These are phyloP conservation scores for Starmerella sirachaensis DNA, from an alignment of 805 yeast species.

Conservation along the genomic window DNA sequence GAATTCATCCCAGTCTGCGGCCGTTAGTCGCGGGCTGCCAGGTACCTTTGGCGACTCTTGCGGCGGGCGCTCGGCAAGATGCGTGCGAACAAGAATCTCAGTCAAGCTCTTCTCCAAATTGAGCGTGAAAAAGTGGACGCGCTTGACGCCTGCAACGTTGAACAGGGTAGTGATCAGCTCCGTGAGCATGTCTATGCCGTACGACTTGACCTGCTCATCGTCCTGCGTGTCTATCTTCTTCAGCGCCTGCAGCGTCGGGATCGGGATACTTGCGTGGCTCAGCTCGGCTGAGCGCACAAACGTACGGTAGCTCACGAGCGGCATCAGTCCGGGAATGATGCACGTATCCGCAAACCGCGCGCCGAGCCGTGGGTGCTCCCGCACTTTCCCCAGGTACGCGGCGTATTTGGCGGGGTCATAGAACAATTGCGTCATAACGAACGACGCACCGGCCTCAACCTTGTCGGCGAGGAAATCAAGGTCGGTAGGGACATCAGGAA, in stretches of 20 bases:
- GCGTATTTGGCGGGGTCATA: slow-evolving; percentile 74
- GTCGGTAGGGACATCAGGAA: slow-evolving; percentile 58
- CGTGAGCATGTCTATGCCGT: slow-evolving; percentile 68
- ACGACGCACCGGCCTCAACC: slow-evolving; percentile 89
- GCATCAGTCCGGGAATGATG: slow-evolving; percentile 96
- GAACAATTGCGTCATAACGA: slow-evolving; percentile 80
- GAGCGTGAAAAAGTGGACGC: slow-evolving; percentile 85
- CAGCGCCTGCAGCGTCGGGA: slow-evolving; percentile 51
- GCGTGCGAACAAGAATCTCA: slow-evolving; percentile 56
- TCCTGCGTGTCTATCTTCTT: slow-evolving; percentile 65
- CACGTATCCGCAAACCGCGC: slow-evolving; percentile 67
- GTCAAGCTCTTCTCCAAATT: slow-evolving; percentile 90
- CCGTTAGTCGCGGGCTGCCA: slow-evolving; percentile 17
- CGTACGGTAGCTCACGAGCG: slow-evolving; percentile 83
- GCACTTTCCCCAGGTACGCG: slow-evolving; percentile 60
- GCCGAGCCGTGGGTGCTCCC: slow-evolving; percentile 34
- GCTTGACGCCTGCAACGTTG: slow-evolving; percentile 50
- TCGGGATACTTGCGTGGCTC: slow-evolving; percentile 77
- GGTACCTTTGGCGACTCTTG: slow-evolving; percentile 7
- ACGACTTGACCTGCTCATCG: slow-evolving; percentile 77
- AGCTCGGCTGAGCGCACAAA: slow-evolving; percentile 87
- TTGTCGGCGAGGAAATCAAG: slow-evolving; percentile 72
- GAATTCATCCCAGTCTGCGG: slow-evolving; percentile 95
- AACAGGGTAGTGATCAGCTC: slow-evolving; percentile 63
- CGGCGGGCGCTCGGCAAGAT: slow-evolving; percentile 26